Base-by-base conservation (phyloP, 2,329 filamentous ascomycete genomes). In the Cladosporium phlei region DNA sequence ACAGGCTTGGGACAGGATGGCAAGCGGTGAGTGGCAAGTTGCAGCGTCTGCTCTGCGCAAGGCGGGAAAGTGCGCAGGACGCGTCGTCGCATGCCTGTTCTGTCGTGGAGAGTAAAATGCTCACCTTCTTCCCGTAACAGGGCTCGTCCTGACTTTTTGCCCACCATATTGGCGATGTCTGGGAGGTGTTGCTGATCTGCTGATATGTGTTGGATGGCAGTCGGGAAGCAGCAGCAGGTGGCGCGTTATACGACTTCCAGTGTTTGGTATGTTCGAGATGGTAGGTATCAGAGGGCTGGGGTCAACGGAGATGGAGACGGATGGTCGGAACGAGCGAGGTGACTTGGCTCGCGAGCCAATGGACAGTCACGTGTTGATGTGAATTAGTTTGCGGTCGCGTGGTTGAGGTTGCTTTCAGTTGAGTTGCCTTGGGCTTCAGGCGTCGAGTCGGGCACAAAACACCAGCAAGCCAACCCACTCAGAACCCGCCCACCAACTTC, bases 111-210 rank as follows among this genome's bases (percentile, higher is more conserved):
- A 43, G 49, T 46, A 44, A 44, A 20, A 25, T 14, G 50, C 58
- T 48, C 66, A 74, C 72, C 72, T 62, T 85, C 79, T 66, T 83
- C 79, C 61, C 76, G 69, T 57, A 80, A 68, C 56, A 79, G 75
- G 54, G 78, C 77, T 61, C 77, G 77, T 44, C 78, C 78, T 27
- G 79, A 82, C 60, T 82, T 83, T 65, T 83, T 84, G 53, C 78
- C 79, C 33, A 82, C 80, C 80, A 83, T 83, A 35, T 50, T 69
- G 62, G 43, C 38, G 9, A 25, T 17, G 35, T 5, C 9, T n/a
- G 12, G 4, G 17, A 21, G 7, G 16, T 33, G 14, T 34, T 11
- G 11, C 29, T 24, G 39, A 10, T 33, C n/a, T 32, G 17, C 5
- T 10, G 29, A 9, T 14, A 32, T 7, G 29, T 17, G 14, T 7